Evolutionary conservation across 2,329 filamentous ascomycete species (phyloP).

Genomic region (Ophiocordyceps robertsii): DNA sequence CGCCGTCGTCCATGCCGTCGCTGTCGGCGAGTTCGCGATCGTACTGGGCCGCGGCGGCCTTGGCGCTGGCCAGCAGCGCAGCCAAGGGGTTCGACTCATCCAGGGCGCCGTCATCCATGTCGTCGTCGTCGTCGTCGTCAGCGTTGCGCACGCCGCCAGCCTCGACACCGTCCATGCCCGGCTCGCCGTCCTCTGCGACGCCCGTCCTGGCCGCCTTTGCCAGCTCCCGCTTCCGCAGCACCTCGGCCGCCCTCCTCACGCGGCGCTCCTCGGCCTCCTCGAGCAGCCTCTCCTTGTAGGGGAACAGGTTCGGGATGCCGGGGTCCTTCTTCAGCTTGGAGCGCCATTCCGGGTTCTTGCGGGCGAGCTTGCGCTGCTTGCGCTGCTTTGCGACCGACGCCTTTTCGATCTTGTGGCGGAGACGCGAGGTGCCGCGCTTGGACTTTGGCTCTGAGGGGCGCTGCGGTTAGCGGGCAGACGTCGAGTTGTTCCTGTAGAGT

Average conservation of each 20-base stretch:
- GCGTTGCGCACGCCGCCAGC: conserved; percentile 35
- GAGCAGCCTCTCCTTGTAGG: conserved; percentile 91
- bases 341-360: conserved; percentile 96
- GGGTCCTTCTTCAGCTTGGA: conserved; percentile 95
- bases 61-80: conserved; percentile 74
- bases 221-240: conserved; percentile 55
- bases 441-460: conserved; percentile 67
- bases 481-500: not conserved
- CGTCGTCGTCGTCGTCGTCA: conserved; percentile 35
- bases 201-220: conserved; percentile 53
- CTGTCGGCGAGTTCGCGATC: conserved; percentile 50
- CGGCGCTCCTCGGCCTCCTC: conserved; percentile 88
- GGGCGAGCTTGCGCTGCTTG: conserved; percentile 77
- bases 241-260: conserved; percentile 68
- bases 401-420: conserved; percentile 95
- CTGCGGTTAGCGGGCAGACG: not conserved
- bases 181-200: conserved; percentile 19
- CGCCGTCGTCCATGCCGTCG: conserved; percentile 39
- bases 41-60: conserved; percentile 63
- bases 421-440: conserved; percentile 77
- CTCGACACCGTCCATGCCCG: conserved; percentile 30
- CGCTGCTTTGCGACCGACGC: conserved; percentile 78
- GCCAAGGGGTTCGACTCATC: conserved; percentile 79
- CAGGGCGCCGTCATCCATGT: conserved; percentile 46
- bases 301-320: conserved; percentile 93